Conservation (phyloP, 1,139 yeast genomes). For the Saccharomyces pastorianus region DNA sequence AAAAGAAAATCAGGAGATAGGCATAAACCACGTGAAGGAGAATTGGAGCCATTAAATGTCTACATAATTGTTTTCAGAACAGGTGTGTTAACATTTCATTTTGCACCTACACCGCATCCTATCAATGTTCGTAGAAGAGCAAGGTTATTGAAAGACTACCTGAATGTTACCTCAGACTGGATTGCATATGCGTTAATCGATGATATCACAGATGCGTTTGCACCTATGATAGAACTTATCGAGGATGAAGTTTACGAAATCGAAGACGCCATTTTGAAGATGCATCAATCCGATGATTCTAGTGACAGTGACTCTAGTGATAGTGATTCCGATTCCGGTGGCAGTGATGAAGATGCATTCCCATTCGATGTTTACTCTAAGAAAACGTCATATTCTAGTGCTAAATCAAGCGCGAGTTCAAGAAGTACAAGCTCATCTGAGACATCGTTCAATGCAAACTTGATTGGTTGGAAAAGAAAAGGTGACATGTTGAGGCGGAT, state of each 20-base stretch:
- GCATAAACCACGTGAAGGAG: slow-evolving; percentile 53
- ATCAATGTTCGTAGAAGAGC: slow-evolving; percentile 92
- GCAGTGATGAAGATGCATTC: slow-evolving; percentile 25
- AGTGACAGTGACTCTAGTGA: slow-evolving; percentile 38
- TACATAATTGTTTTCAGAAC: slow-evolving; percentile 85
- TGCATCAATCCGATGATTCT: slow-evolving; percentile 69
- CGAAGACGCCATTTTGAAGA: slow-evolving; percentile 78
- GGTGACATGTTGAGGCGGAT: slow-evolving; percentile 92
- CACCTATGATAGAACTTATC: slow-evolving; percentile 88
- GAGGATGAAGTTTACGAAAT: slow-evolving; percentile 88
- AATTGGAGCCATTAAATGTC: slow-evolving; percentile 83
- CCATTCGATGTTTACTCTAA: slow-evolving; percentile 2
- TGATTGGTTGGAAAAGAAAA: slow-evolving; percentile 79
- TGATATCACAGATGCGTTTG: slow-evolving; percentile 95
- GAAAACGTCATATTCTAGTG: not conserved
- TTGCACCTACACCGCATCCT: slow-evolving; percentile 92
- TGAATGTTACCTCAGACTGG: slow-evolving; percentile 93
- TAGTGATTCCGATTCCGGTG: slow-evolving; percentile 33
- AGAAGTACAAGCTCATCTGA: slow-evolving; percentile 32
- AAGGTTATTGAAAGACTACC: slow-evolving; percentile 73
- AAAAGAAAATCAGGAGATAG: slow-evolving; percentile 38
- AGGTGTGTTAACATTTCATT: slow-evolving; percentile 89
- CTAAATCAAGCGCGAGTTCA: not conserved
- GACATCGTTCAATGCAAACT: slow-evolving; percentile 37
- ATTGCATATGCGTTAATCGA: slow-evolving; percentile 93